Evolutionary conservation across 495 filamentous ascomycete species (phyloP), one percentile per base, ranked within the genome.

Genomic region (Aspergillus wentii): DNA sequence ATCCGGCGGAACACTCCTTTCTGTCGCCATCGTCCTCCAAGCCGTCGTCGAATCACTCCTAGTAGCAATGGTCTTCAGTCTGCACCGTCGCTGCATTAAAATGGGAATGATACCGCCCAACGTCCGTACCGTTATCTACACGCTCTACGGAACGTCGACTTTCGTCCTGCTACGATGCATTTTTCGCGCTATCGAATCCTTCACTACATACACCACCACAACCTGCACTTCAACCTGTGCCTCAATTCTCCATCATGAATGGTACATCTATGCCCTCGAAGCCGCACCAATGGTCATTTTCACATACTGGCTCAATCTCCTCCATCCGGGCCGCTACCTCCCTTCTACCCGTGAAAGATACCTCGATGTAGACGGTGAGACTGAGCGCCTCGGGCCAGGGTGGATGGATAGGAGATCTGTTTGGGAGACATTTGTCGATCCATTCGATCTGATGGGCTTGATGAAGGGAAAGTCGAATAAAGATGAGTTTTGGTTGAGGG

Each of bases 261-360:
- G 63, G 59, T 62, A 57, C n/a, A 36, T 68, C 2, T 68, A 62
- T 38, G 57, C 51, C 13, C 60, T 68, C 26, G 61, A 66, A 38
- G 50, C 62, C 7, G 61, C 50, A 3, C 61, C 57, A 0, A 67
- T 67, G 61, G 46, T 62, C 7, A 37, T 67, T 0, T 67, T 62
- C 32, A 63, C 63, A 7, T 58, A 45, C 33, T 67, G 63, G 61
- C 35, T 67, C 22, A 67, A 65, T 19, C 0, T 58, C 11, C 40
- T 65, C 15, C 63, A 65, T 40, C 61, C 63, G 13, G 61, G 61
- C 14, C 48, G 43, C 2, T 53, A 43, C 23, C 39, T 67, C 4
- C 59, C 63, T 3, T 44, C 48, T 1, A 35, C 59, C 17, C 65
- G 62, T 31, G 35, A 13, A 1, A 44, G 52, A 4, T 67, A 65